phyloP scores from a whole-genome alignment of 352 stramenopile genomes.

The Hyaloperonospora arabidopsidis region DNA sequence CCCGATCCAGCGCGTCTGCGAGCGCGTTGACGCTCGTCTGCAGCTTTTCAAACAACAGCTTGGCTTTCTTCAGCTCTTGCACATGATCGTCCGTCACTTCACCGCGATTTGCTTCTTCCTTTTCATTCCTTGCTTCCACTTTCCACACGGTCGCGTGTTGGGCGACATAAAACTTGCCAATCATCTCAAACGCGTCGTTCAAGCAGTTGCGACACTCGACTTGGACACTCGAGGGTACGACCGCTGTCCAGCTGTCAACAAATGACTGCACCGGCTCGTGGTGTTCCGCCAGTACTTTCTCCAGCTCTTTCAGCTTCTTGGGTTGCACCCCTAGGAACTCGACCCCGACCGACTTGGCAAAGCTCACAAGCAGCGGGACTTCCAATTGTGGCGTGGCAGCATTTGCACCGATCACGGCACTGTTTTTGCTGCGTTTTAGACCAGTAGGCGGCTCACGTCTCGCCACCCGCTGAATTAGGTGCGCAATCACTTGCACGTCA shows the following conservation, averaged over 20 bases:
- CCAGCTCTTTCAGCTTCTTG: conserved; percentile 58
- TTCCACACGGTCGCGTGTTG: conserved; percentile 88
- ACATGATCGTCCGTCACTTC: conserved; percentile 68
- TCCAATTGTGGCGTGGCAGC: conserved; percentile 64
- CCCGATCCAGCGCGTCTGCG: conserved; percentile 67
- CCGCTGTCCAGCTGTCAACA: conserved; percentile 25
- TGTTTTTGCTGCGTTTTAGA: conserved; percentile 37
- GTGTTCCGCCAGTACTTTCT: conserved; percentile 26
- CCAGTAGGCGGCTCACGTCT: conserved; percentile 34
- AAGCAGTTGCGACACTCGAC: conserved; percentile 71
- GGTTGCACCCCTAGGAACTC: conserved; percentile 79
- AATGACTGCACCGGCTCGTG: conserved; percentile 35
- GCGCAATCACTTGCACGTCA: conserved; percentile 64
- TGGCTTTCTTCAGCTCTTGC: conserved; percentile 64
- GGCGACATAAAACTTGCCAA: conserved; percentile 85
- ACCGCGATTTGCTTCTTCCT: conserved; percentile 80
- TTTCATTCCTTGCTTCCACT: conserved; percentile 90
- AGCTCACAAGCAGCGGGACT: conserved; percentile 90
- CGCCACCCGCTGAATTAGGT: conserved; percentile 73
- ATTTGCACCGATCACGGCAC: conserved; percentile 12
- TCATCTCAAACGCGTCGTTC: conserved; percentile 80
- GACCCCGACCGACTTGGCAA: conserved; percentile 88
- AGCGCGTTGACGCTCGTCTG: conserved; percentile 77
- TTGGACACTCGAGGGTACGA: conserved; percentile 65
- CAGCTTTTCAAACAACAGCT: conserved; percentile 79